A percentile compares a stretch with the other conserved stretches of the same genome.
phyloP scores from a whole-genome alignment of 2,329 filamentous ascomycete species.

The Calonectria henricotiae region DNA sequence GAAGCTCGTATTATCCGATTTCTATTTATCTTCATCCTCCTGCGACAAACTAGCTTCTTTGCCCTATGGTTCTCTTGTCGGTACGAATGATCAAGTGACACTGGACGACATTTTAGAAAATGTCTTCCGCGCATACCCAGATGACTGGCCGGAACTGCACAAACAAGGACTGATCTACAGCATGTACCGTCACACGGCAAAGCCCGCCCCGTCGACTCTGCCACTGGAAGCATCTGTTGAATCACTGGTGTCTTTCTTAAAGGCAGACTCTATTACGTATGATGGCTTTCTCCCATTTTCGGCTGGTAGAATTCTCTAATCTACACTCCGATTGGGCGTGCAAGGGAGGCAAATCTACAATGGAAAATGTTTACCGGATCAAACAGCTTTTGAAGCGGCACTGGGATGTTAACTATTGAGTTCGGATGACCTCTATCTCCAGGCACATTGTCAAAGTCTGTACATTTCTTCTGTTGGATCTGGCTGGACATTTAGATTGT shows the following conservation, averaged over 20 bases:
- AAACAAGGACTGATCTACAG: slow-evolving; percentile 60
- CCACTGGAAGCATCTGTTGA: slow-evolving; percentile 43
- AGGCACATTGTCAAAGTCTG: slow-evolving; percentile 25
- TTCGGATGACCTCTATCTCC: slow-evolving; percentile 32
- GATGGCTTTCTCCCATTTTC: slow-evolving; percentile 71
- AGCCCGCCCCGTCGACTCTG: neutral
- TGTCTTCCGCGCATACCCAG: slow-evolving; percentile 60
- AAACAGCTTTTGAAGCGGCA: slow-evolving; percentile 26
- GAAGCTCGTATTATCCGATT: no score
- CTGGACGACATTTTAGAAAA: slow-evolving; percentile 50
- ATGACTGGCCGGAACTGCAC: slow-evolving; percentile 60
- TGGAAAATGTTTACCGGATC: neutral
- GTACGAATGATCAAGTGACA: neutral
- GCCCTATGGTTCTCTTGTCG: slow-evolving; percentile 50
- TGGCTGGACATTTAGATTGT: neutral
- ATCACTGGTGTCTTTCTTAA: slow-evolving; percentile 56
- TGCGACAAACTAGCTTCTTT: slow-evolving; percentile 70
- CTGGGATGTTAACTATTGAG: slow-evolving; percentile 17
- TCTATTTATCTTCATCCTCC: slow-evolving; percentile 54
- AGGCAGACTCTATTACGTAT: slow-evolving; percentile 65
- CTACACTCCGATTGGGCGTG: slow-evolving; percentile 55
- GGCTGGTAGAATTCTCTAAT: slow-evolving; percentile 69
- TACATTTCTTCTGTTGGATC: slow-evolving; percentile 21
- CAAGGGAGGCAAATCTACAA: neutral
- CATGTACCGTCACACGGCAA: slow-evolving; percentile 51